Conservation (phyloP, 257 asterid species). For the Salvia hispanica region DNA sequence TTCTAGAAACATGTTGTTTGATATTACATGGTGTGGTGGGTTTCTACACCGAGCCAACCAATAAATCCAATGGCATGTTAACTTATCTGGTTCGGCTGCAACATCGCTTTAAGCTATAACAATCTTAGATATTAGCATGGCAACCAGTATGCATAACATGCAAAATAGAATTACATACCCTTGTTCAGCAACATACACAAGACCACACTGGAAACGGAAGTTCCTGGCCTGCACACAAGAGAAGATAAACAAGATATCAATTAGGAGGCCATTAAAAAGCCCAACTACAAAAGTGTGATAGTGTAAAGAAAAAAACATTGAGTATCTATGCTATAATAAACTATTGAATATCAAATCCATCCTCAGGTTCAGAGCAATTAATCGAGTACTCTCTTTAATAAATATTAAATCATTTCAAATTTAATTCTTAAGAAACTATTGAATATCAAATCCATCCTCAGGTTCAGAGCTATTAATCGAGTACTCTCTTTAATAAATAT, state of each 20-base stretch:
- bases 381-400: too few species aligned
- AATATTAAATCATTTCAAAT: too few species aligned
- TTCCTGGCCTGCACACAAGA: constrained; percentile 81
- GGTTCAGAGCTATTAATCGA: too few species aligned
- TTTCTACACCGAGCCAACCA: neutral
- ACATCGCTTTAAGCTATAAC: constrained; percentile 18
- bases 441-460: too few species aligned
- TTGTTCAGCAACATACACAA: constrained; percentile 94
- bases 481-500: too few species aligned
- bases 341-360: too few species aligned
- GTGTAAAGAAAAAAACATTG: constrained; percentile 6
- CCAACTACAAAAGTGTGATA: constrained; percentile 8
- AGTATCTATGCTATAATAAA: too few species aligned
- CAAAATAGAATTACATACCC: constrained; percentile 57
- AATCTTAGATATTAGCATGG: constrained; percentile 9
- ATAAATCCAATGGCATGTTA: neutral
- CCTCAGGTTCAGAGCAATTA: too few species aligned
- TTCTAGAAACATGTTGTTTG: too few species aligned
- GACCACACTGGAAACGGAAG: constrained; percentile 93
- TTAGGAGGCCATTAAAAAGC: constrained; percentile 16
- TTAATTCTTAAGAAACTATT: too few species aligned
- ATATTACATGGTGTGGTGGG: neutral
- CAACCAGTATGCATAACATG: constrained; percentile 6
- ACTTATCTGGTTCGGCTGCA: constrained; percentile 3
- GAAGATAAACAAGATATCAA: constrained; percentile 37